Conservation (phyloP, 2,329 filamentous ascomycete species). For the Aspergillus novofumigatus region DNA sequence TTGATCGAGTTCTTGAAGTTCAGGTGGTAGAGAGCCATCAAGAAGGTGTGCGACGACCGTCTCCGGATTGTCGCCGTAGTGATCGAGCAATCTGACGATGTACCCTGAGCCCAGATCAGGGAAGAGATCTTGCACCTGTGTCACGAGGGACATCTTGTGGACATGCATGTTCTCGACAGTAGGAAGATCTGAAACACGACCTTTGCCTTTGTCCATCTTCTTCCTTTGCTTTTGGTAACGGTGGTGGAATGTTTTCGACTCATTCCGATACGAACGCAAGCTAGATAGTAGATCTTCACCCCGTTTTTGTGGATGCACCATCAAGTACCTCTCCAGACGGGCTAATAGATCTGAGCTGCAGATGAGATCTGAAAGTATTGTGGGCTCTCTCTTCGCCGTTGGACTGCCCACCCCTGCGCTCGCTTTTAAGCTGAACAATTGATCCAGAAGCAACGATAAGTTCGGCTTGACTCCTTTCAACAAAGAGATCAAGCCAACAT, state of each 20-base stretch:
- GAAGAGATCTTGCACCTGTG: constrained; percentile 90
- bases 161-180: constrained; percentile 58
- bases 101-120: constrained; percentile 82
- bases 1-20: constrained; percentile 62
- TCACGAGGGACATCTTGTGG: constrained; percentile 78
- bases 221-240: constrained; percentile 39
- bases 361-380: constrained; percentile 75
- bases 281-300: constrained; percentile 38
- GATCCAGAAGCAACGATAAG: constrained; percentile 72
- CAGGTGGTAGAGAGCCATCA: constrained; percentile 67
- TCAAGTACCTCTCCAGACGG: constrained; percentile 36
- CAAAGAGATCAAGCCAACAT: constrained; percentile 69
- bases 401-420: constrained; percentile 60
- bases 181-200: constrained; percentile 22
- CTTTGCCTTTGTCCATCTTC: constrained; percentile 40
- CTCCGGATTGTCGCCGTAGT: constrained; percentile 73
- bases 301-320: constrained; percentile 35
- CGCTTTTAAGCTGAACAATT: constrained; percentile 74
- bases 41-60: constrained; percentile 76
- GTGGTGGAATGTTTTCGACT: constrained; percentile 36
- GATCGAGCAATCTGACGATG: constrained; percentile 71
- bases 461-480: constrained; percentile 64
- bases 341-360: constrained; percentile 70
- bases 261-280: constrained; percentile 36
- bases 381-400: constrained; percentile 41